Evolutionary conservation across 805 yeast genomes (phyloP), one percentile per base, ranked within the genome.

Genomic region (Ogataea saltuana): DNA sequence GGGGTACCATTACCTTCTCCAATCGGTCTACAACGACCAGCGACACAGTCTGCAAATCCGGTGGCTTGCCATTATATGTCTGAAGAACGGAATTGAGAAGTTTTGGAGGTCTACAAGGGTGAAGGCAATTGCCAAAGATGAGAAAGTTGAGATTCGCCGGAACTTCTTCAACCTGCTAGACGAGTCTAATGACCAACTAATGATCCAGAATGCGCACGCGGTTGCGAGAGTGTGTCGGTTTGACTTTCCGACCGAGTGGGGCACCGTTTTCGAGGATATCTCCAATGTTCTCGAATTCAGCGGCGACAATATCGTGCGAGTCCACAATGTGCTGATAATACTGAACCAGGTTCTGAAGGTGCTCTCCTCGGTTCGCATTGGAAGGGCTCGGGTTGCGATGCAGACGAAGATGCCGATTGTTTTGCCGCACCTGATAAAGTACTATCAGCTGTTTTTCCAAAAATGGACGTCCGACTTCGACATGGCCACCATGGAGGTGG

Each of bases 211-310:
- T 60, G 95, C 97, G 0, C 85, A 86, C 50, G 83, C 95, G 0
- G 70, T 86, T 6, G 83, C 95, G 1, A 72, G 83, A 46, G 85
- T 93, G 20, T 84, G 86, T 19, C 68, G 97, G 39, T 70, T 80
- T 44, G 99, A 93, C 55, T 93, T 87, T 59, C 97, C 98, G 0
- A 62, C 68, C 2, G 89, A 83, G 34, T 93, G 97, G 97, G 89
- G 95, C 0, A 63, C 74, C 2, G 59, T 93, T 15, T 85, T 93
- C 56, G 90, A 85, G 44, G 82, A 81, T 11, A 48, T 84, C 1
- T 72, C 77, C 33, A 55, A 55, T 3, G 54, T 70, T 16, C 55
- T 84, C 36, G 78, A 70, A 44, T 63, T 69, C 10, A 72, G 72
- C 13, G 70, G 71, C 11, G 69, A 65, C 19, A 75, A 80, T 48